A percentile compares a stretch with the other conserved stretches of the same genome.
phyloP scores from a whole-genome alignment of 2,329 filamentous ascomycete genomes.

The Aspergillus sp. region DNA sequence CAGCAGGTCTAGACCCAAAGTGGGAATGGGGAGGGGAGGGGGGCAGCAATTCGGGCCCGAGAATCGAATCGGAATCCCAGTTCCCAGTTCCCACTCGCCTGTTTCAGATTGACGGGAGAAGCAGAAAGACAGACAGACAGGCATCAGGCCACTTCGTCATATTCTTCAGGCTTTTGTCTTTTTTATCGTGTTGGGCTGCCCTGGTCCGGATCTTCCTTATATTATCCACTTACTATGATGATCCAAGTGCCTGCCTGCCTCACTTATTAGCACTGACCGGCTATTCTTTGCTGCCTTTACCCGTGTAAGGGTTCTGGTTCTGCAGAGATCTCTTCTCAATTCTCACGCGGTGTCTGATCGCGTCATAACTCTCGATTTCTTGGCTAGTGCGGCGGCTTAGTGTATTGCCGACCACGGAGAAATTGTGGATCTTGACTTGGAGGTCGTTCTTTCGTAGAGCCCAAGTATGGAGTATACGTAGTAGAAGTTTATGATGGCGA shows the following conservation, averaged over 20 bases:
- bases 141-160: conserved; percentile 4
- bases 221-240: neutral
- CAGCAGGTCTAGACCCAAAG: neutral
- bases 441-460: neutral
- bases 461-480: neutral
- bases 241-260: neutral
- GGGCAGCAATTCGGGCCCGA: neutral
- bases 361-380: neutral
- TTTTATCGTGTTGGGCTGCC: neutral
- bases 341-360: neutral
- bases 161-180: neutral
- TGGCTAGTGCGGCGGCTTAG: neutral
- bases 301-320: neutral
- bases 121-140: neutral
- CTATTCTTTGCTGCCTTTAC: neutral
- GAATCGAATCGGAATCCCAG: neutral
- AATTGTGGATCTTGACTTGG: conserved; percentile 6
- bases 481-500: neutral
- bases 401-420: conserved; percentile 5
- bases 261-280: neutral
- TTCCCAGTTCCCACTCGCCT: neutral
- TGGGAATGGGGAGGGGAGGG: neutral
- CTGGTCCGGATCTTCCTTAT: neutral
- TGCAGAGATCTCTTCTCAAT: neutral
- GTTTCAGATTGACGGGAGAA: neutral